Base-by-base conservation (phyloP, 169 alveolate species). In the Cryptosporidium bovis region DNA sequence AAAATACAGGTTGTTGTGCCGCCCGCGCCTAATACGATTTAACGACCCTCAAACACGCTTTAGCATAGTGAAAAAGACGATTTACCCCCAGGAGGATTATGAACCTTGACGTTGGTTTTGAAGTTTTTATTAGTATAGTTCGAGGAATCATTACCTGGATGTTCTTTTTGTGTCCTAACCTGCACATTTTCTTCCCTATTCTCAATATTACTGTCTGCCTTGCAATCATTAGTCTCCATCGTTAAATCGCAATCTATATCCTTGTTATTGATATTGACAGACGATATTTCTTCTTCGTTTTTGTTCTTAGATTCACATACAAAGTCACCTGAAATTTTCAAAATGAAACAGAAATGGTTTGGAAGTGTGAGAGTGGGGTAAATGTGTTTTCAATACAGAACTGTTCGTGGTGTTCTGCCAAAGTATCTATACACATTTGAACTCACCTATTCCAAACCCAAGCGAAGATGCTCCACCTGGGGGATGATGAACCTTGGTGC, bases 31-130 rank as follows among this genome's bases (percentile, higher is more conserved):
- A 4, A 31, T 0, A 2, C 2, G 46, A n/a, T 36, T 10, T 1
- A 40, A 24, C 27, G 27, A 24, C 10, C 10, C 1, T 40, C 10
- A 40, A 40, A 40, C 48, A 40, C 1, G 48, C 10, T 1, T 58
- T 60, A 77, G 29, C 40, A 56, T 58, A 77, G 66, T 7, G 87
- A 60, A 33, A 77, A 62, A 18, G 87, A 46, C 2, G 87, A 77
- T 24, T 60, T 77, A 5, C 87, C 87, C 10, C 87, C 87, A 2
- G 87, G 87, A 44, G 87, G 87, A 12, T 77, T 77, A 34, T 77
- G 87, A 8, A 77, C 71, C 44, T 36, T 62, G 15, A 77, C 71
- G 34, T 56, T 77, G 0, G 87, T 77, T 60, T 77, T 77, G 36
- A 77, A 31, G 4, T 3, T 33, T 3, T 10, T 20, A 77, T 31